Evolutionary conservation across 805 yeast species (phyloP).

Genomic region (Aciculoconidium aculeatum): DNA sequence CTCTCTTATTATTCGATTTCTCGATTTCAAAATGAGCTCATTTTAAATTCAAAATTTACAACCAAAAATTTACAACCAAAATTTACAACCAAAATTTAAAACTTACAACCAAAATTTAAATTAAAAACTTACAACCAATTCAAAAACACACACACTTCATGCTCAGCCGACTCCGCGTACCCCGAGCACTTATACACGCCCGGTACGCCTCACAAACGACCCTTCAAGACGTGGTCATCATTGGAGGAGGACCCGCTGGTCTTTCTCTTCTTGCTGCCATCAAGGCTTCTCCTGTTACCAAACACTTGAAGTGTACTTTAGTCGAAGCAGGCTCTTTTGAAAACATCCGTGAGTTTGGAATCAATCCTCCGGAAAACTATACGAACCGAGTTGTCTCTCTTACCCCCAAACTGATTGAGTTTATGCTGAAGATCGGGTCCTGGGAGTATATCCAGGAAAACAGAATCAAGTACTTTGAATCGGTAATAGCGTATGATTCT

Average conservation of each 20-base stretch:
- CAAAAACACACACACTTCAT: too few species aligned
- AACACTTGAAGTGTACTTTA: constrained; percentile 54
- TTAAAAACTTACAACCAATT: too few species aligned
- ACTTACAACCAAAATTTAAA: too few species aligned
- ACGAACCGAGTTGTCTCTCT: constrained; percentile 82
- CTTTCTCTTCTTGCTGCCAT: constrained; percentile 78
- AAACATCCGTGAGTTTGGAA: constrained; percentile 42
- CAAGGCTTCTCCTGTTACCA: constrained; percentile 59
- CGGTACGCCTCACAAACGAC: constrained; percentile 4
- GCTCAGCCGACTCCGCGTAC: too few species aligned
- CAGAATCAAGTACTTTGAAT: constrained; percentile 75
- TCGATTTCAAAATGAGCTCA: too few species aligned
- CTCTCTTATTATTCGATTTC: too few species aligned
- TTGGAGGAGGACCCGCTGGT: constrained; percentile 99
- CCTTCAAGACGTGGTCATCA: constrained; percentile 65
- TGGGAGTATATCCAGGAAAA: constrained; percentile 66
- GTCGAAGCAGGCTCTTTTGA: constrained; percentile 68
- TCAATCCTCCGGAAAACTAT: constrained; percentile 42
- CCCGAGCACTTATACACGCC: too few species aligned
- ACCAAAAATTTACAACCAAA: too few species aligned
- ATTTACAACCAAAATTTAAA: too few species aligned
- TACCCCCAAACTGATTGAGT: constrained; percentile 74
- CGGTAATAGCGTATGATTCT: constrained; percentile 84
- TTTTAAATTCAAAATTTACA: too few species aligned
- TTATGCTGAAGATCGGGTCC: constrained; percentile 60